Evolutionary conservation across 495 filamentous ascomycete genomes (phyloP).

Genomic region (Neurospora terricola): DNA sequence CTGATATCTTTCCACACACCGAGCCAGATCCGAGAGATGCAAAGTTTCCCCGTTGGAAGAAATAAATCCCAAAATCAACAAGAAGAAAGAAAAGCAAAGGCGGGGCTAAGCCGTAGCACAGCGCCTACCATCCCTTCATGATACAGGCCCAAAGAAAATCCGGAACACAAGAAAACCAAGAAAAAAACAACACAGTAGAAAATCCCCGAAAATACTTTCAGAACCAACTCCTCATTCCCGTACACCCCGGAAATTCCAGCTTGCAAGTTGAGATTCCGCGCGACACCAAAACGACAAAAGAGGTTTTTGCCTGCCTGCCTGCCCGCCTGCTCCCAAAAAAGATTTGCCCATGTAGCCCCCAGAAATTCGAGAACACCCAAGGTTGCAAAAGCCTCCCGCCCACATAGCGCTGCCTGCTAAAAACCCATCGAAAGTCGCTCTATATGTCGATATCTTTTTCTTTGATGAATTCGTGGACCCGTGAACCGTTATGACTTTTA

Average conservation of each 20-base stretch:
- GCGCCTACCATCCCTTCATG: conserved; percentile 16
- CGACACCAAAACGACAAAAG: conserved; percentile 17
- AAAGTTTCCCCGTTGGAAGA: conserved; percentile 11
- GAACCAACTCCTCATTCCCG: conserved; percentile 20
- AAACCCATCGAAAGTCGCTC: conserved; percentile 16
- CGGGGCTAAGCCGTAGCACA: conserved; percentile 5
- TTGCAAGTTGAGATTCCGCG: conserved; percentile 12
- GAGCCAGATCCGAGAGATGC: conserved; percentile 22
- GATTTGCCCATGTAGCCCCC: conserved; percentile 17
- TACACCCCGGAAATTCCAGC: conserved; percentile 9
- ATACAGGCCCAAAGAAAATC: conserved; percentile 12
- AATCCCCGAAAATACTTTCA: conserved; percentile 8
- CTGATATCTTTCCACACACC: conserved; percentile 1
- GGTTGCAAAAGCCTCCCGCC: conserved; percentile 8
- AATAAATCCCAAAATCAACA: conserved; percentile 10
- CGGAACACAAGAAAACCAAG: neutral
- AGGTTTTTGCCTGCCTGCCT: conserved; percentile 19
- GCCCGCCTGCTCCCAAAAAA: conserved; percentile 12
- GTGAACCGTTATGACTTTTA: conserved; percentile 29
- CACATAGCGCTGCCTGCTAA: neutral
- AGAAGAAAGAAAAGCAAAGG: conserved; percentile 11
- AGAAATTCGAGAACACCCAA: conserved; percentile 18
- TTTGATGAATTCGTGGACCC: conserved; percentile 28
- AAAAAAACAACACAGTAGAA: conserved; percentile 1
- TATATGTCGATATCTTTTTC: conserved; percentile 28